Evolutionary conservation across 2,329 filamentous ascomycete species (phyloP).

Genomic region (Colletotrichum noveboracense): DNA sequence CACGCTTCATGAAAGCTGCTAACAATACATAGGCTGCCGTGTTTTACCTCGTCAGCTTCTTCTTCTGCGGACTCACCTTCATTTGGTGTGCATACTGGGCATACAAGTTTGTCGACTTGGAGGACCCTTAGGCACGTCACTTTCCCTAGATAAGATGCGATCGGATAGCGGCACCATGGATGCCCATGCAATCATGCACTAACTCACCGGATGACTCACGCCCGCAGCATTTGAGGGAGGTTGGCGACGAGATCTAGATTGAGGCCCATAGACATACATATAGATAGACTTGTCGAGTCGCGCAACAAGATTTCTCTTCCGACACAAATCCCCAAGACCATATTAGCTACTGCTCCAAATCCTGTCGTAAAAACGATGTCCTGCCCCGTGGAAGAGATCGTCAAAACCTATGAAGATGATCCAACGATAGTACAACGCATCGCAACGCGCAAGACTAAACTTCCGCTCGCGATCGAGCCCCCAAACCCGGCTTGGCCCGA

Average conservation of each 20-base stretch:
- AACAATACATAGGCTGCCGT: conserved; percentile 18
- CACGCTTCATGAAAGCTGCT: background rate
- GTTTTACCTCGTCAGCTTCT: conserved; percentile 25
- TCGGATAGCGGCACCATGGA: background rate
- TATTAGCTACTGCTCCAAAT: background rate
- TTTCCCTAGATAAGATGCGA: background rate
- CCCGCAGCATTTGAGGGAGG: background rate
- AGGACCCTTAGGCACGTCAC: background rate
- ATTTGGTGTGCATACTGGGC: conserved; percentile 33
- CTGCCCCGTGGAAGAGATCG: conserved; percentile 27
- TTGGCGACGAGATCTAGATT: background rate
- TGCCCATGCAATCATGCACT: background rate
- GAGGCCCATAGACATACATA: background rate
- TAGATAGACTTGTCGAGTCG: background rate
- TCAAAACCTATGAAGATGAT: conserved; percentile 30
- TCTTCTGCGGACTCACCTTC: conserved; percentile 21
- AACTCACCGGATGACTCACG: conserved; percentile 16
- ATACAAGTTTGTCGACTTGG: conserved; percentile 27
- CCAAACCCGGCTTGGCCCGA: conserved; percentile 41
- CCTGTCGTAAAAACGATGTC: background rate
- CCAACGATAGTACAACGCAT: conserved; percentile 27
- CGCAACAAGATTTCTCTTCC: background rate
- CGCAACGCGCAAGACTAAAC: conserved; percentile 26
- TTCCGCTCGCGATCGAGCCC: conserved; percentile 36
- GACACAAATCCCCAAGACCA: background rate